A percentile compares a stretch with the other conserved stretches of the same genome.
Evolutionary conservation across 2,329 filamentous ascomycete genomes (phyloP).

Genomic region (Penicillium decumbens): DNA sequence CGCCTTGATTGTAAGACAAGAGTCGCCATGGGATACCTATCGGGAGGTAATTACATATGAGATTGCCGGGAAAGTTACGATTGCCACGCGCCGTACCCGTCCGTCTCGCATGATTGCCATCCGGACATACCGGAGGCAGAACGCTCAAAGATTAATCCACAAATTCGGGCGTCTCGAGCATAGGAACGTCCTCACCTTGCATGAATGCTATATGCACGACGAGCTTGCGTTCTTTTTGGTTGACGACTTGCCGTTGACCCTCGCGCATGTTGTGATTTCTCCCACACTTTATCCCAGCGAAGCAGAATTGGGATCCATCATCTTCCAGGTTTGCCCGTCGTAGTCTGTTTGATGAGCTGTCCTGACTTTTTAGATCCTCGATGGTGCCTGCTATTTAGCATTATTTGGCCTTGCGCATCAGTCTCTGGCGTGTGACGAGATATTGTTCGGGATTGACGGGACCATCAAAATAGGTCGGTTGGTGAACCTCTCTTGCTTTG

Average conservation of each 20-base stretch:
- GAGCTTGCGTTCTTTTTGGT: background rate
- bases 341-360: background rate
- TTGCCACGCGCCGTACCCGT: conserved; percentile 4
- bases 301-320: conserved; percentile 4
- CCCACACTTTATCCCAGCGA: background rate
- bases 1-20: conserved; percentile 6
- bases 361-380: conserved; percentile 2
- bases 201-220: conserved; percentile 1
- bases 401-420: background rate
- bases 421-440: background rate
- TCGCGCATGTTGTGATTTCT: background rate
- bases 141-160: background rate
- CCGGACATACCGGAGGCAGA: conserved; percentile 2
- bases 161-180: conserved; percentile 4
- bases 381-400: background rate
- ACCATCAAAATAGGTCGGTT: too few relatives aligned
- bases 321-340: background rate
- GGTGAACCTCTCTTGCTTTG: too few relatives aligned
- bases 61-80: conserved; percentile 11
- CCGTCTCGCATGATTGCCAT: conserved; percentile 14
- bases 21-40: conserved; percentile 19
- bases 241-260: background rate
- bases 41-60: conserved; percentile 10
- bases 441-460: too few relatives aligned
- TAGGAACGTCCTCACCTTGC: background rate